Evolutionary conservation across 2,329 filamentous ascomycete species (phyloP).

Genomic region (Penicillium glabrum): DNA sequence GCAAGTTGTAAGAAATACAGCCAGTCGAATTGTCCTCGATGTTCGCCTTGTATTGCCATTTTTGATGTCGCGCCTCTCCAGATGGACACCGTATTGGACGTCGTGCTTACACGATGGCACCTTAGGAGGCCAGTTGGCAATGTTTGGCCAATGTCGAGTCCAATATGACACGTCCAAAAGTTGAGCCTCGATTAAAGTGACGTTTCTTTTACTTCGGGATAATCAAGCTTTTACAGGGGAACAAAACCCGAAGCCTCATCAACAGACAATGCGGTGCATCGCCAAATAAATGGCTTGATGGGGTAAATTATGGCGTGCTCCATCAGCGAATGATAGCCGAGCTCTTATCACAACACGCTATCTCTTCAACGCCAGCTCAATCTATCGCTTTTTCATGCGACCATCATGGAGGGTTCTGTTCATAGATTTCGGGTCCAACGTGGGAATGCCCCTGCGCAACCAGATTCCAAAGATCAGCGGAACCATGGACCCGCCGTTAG

Average conservation of each 20-base stretch:
- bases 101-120: too few relatives aligned
- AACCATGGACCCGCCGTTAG: background rate
- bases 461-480: background rate
- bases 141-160: too few relatives aligned
- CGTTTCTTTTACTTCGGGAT: too few relatives aligned
- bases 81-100: too few relatives aligned
- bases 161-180: too few relatives aligned
- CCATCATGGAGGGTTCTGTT: slow-evolving; percentile 10
- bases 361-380: background rate
- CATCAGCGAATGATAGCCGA: background rate
- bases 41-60: too few relatives aligned
- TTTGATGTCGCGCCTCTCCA: too few relatives aligned
- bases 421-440: slow-evolving; percentile 11
- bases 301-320: slow-evolving; percentile 2
- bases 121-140: too few relatives aligned
- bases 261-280: slow-evolving; percentile 42
- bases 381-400: background rate
- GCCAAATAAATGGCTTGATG: slow-evolving; percentile 36
- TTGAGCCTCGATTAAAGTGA: too few relatives aligned
- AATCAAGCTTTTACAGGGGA: too few relatives aligned
- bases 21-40: slow-evolving; percentile 27
- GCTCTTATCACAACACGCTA: background rate
- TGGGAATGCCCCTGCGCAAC: background rate
- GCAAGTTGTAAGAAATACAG: slow-evolving; percentile 42
- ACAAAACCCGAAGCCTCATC: slow-evolving; percentile 29